Evolutionary conservation across 805 yeast genomes (phyloP).

Genomic region (Barnettozyma siamensis): DNA sequence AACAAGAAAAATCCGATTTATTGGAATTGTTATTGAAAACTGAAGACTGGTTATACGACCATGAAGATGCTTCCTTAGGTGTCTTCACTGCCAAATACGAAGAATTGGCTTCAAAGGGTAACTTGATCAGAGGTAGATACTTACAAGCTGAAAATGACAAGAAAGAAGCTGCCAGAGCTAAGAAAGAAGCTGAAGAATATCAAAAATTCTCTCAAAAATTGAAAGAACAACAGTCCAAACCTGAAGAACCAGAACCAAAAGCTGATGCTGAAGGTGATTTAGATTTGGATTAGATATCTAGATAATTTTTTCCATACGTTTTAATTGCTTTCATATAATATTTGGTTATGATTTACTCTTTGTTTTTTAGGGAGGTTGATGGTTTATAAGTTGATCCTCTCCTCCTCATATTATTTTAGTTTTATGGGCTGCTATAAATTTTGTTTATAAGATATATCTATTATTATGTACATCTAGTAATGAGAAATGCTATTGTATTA

Average conservation of each 20-base stretch:
- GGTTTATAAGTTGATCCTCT: no score
- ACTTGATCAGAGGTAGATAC: slow-evolving; percentile 93
- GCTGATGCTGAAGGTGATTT: slow-evolving; percentile 37
- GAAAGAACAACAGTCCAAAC: slow-evolving; percentile 25
- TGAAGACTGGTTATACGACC: slow-evolving; percentile 98
- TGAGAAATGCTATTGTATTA: no score
- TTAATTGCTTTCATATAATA: background rate
- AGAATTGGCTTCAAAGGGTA: slow-evolving; percentile 92
- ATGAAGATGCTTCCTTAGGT: slow-evolving; percentile 94
- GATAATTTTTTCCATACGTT: background rate
- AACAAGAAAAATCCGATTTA: slow-evolving; percentile 81
- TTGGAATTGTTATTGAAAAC: slow-evolving; percentile 69
- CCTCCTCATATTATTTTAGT: no score
- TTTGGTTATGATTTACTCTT: background rate
- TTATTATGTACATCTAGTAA: background rate
- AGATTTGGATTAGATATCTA: slow-evolving; percentile 28
- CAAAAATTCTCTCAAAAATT: slow-evolving; percentile 28
- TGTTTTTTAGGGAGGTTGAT: no score
- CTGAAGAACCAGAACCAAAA: slow-evolving; percentile 17
- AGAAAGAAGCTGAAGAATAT: slow-evolving; percentile 78
- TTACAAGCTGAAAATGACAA: slow-evolving; percentile 91
- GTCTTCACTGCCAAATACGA: slow-evolving; percentile 96
- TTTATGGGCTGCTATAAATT: background rate
- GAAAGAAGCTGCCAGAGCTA: slow-evolving; percentile 80
- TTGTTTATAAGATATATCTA: background rate